Conservation (phyloP, 78 protist genomes). For the Pelomyxa schiedti region DNA sequence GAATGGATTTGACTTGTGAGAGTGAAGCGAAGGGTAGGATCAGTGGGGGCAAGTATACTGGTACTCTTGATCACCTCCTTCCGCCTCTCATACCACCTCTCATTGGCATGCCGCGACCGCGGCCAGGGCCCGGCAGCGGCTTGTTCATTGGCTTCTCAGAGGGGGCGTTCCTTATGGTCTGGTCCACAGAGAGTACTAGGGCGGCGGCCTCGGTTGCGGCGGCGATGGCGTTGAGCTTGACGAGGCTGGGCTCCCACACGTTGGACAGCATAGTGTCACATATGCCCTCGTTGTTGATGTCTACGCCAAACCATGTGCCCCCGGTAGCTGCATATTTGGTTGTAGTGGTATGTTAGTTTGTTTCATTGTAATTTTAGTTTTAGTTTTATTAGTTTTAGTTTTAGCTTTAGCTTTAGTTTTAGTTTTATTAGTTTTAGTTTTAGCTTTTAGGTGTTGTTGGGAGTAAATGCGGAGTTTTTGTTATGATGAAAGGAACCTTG, state of each 20-base stretch:
- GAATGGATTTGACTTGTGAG: too few species aligned
- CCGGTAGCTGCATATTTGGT: neutral
- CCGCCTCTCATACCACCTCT: too few species aligned
- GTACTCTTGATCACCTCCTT: too few species aligned
- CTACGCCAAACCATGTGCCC: conserved; percentile 92
- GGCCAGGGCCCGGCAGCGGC: too few species aligned
- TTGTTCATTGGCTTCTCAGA: conserved; percentile 71
- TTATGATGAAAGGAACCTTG: too few species aligned
- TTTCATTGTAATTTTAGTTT: neutral
- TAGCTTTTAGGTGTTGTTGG: too few species aligned
- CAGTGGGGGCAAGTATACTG: too few species aligned
- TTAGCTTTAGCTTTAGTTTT: too few species aligned
- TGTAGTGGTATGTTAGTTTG: neutral
- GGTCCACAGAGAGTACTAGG: conserved; percentile 94
- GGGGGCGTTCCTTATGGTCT: conserved; percentile 84
- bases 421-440: too few species aligned
- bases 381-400: too few species aligned
- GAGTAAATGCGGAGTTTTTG: neutral
- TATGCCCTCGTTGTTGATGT: conserved; percentile 83
- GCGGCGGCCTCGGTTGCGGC: conserved; percentile 99
- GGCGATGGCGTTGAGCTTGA: conserved; percentile 86
- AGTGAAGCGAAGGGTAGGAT: too few species aligned
- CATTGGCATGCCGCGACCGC: too few species aligned
- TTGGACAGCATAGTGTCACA: conserved; percentile 81
- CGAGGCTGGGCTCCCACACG: conserved; percentile 97